Evolutionary conservation across 2,329 filamentous ascomycete genomes (phyloP).

Genomic region (Balansia obtecta): DNA sequence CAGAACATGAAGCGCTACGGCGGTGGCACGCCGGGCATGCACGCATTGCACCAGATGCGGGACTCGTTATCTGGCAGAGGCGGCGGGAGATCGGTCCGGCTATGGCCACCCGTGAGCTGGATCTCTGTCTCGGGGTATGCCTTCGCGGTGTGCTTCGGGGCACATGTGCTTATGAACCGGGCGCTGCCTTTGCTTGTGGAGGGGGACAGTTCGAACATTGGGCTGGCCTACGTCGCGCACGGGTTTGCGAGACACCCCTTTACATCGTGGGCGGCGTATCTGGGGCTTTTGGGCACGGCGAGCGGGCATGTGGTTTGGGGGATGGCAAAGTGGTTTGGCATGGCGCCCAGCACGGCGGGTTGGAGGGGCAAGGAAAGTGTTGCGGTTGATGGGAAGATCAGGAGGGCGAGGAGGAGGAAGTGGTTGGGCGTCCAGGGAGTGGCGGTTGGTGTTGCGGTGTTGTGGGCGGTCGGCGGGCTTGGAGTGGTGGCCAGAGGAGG

Average conservation of each 20-base stretch:
- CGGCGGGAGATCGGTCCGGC: conserved; percentile 17
- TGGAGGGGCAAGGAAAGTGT: conserved; percentile 28
- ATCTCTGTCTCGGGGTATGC: conserved; percentile 63
- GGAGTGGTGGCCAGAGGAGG: conserved; percentile 67
- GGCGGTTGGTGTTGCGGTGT: conserved; percentile 39
- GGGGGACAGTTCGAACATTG: conserved; percentile 77
- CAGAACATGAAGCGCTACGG: conserved; percentile 67
- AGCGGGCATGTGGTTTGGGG: conserved; percentile 77
- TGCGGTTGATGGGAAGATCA: conserved; percentile 35
- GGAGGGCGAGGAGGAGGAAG: conserved; percentile 45
- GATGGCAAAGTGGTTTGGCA: conserved; percentile 66
- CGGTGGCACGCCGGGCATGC: conserved; percentile 45
- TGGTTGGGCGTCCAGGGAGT: conserved; percentile 62
- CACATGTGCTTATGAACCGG: conserved; percentile 67
- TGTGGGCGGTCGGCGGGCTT: conserved; percentile 77
- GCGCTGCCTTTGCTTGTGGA: conserved; percentile 62
- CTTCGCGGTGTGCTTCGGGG: conserved; percentile 50
- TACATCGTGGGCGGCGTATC: conserved; percentile 57
- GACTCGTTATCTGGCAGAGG: conserved; percentile 20
- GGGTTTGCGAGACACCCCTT: conserved; percentile 63
- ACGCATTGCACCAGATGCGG: conserved; percentile 22
- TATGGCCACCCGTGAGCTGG: conserved; percentile 60
- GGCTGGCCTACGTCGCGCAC: conserved; percentile 72
- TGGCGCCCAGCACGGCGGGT: conserved; percentile 44
- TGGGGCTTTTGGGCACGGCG: conserved; percentile 51